Evolutionary conservation across 2,329 filamentous ascomycete species (phyloP).

Genomic region (Pseudopithomyces maydicus): DNA sequence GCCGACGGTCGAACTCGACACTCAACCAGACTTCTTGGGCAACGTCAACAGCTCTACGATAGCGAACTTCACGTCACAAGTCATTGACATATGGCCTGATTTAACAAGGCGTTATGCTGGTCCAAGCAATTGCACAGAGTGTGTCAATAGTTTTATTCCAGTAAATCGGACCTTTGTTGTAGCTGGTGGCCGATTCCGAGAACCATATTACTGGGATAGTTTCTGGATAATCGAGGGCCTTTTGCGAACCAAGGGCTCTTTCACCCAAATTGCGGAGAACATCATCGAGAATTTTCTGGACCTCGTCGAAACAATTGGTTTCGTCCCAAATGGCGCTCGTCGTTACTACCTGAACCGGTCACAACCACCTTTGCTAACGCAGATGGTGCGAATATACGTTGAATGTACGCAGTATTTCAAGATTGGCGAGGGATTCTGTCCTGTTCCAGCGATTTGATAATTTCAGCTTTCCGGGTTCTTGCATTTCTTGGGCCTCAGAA

Average conservation of each 20-base stretch:
- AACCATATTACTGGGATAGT: conserved; percentile 74
- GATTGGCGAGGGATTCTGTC: too few relatives aligned
- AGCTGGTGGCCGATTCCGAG: conserved; percentile 71
- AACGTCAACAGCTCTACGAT: conserved; percentile 63
- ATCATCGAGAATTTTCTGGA: conserved; percentile 74
- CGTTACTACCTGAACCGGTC: conserved; percentile 71
- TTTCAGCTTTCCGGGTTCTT: too few relatives aligned
- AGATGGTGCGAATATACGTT: conserved; percentile 69
- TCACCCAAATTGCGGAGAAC: conserved; percentile 67
- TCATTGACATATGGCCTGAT: conserved; percentile 73
- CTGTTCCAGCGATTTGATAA: too few relatives aligned
- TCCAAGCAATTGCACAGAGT: conserved; percentile 57
- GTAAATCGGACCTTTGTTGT: conserved; percentile 72
- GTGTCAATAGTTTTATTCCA: conserved; percentile 69
- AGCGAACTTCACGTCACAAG: conserved; percentile 64
- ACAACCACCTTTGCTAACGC: conserved; percentile 68
- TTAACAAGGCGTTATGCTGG: conserved; percentile 65
- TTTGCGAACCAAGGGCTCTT: conserved; percentile 67
- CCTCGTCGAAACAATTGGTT: conserved; percentile 67
- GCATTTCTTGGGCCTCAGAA: too few relatives aligned
- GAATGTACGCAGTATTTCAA: conserved; percentile 41
- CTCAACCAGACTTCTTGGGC: conserved; percentile 62
- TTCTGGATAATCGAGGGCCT: conserved; percentile 72
- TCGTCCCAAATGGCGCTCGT: conserved; percentile 71
- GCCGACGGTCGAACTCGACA: conserved; percentile 56